These are phyloP conservation scores for Puccinia novopanici DNA, from an alignment of 1,284 basidiomycete genomes.

Conservation along the genomic window DNA sequence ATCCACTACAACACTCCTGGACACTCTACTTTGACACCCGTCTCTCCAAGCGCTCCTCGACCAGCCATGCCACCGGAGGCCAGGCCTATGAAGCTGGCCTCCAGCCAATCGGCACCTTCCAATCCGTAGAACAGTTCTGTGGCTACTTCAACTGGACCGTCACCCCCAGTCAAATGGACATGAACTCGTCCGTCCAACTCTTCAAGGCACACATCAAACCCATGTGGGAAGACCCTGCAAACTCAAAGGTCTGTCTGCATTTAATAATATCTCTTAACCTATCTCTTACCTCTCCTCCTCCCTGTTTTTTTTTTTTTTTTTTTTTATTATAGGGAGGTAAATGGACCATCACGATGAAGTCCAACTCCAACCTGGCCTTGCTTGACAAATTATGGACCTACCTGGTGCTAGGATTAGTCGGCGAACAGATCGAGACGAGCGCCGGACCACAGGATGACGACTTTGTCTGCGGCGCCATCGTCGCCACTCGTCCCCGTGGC, in stretches of 20 bases:
- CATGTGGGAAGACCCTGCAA: slow-evolving; percentile 95
- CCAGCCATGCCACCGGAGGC: slow-evolving; percentile 63
- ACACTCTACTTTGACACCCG: slow-evolving; percentile 86
- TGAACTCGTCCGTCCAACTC: slow-evolving; percentile 86
- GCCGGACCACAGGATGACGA: neutral
- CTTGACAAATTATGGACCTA: slow-evolving; percentile 87
- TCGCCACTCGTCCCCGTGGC: slow-evolving; percentile 79
- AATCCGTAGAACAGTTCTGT: slow-evolving; percentile 83
- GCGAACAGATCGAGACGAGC: slow-evolving; percentile 74
- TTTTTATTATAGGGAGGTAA: slow-evolving; percentile 69
- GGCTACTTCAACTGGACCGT: slow-evolving; percentile 93
- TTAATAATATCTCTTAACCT: neutral
- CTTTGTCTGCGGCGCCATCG: slow-evolving; percentile 63
- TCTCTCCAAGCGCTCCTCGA: slow-evolving; percentile 56
- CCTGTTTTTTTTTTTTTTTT: slow-evolving; percentile 19
- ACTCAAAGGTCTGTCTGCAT: slow-evolving; percentile 65
- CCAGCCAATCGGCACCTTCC: slow-evolving; percentile 75
- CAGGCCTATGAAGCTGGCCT: slow-evolving; percentile 75
- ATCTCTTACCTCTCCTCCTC: neutral
- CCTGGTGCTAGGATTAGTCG: slow-evolving; percentile 85
- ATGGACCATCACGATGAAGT: slow-evolving; percentile 87
- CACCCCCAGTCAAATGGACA: slow-evolving; percentile 80
- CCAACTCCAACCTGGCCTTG: slow-evolving; percentile 68
- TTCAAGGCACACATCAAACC: slow-evolving; percentile 85
- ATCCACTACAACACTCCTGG: no score